phyloP scores from a whole-genome alignment of 139 green algal genomes.

The Tetradesmus obliquus region DNA sequence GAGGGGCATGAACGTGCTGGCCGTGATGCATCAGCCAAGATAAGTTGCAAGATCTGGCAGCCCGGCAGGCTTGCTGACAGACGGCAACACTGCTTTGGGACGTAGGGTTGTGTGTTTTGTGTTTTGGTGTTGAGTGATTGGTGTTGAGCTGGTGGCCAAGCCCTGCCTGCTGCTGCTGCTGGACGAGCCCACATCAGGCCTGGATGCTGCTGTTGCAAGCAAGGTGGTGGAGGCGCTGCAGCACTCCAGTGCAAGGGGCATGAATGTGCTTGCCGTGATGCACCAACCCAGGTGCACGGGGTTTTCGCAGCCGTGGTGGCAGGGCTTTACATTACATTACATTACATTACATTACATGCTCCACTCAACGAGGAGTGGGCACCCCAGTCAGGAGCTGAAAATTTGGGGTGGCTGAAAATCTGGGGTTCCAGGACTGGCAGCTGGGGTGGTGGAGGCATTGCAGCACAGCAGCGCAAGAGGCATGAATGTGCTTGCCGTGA shows the following conservation, averaged over 20 bases:
- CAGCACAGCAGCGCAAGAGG: slow-evolving; percentile 43
- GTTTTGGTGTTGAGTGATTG: slow-evolving; percentile 73
- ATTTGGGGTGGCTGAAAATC: no score
- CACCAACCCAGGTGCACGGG: slow-evolving; percentile 54
- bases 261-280: slow-evolving; percentile 77
- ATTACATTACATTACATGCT: neutral
- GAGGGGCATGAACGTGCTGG: slow-evolving; percentile 80
- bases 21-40: slow-evolving; percentile 64
- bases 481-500: slow-evolving; percentile 79
- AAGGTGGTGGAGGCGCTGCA: slow-evolving; percentile 9
- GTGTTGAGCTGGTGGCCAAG: slow-evolving; percentile 76
- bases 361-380: neutral
- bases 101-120: no score
- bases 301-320: neutral
- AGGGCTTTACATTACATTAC: neutral
- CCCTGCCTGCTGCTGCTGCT: slow-evolving; percentile 72
- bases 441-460: neutral
- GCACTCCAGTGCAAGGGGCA: slow-evolving; percentile 50
- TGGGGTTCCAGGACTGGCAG: no score
- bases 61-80: no score
- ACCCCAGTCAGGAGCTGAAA: no score
- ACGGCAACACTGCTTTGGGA: no score
- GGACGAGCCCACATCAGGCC: slow-evolving; percentile 60
- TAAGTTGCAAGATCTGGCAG: neutral
- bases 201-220: slow-evolving; percentile 41